These are phyloP conservation scores for Ottelia alismoides DNA, from an alignment of 106 monocot species.

Conservation along the genomic window DNA sequence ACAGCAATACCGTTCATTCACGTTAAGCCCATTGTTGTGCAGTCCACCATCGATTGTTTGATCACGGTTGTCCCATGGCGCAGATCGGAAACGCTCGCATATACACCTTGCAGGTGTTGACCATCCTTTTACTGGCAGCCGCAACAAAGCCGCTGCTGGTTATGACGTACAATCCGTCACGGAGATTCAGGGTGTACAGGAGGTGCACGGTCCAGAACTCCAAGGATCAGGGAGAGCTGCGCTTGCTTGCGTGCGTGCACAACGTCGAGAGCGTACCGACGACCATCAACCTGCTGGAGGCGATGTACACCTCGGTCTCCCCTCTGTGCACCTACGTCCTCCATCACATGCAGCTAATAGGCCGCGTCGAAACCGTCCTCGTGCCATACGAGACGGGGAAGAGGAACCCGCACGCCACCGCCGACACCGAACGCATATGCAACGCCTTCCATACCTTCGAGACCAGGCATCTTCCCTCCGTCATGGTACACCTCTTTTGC, in stretches of 20 bases:
- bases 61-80: too few relatives aligned
- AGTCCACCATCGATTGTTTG: too few relatives aligned
- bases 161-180: constrained; percentile 10
- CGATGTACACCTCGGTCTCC: background rate
- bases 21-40: too few relatives aligned
- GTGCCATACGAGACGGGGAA: background rate
- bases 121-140: background rate
- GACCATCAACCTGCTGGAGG: constrained; percentile 2
- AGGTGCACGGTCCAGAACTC: constrained; percentile 1
- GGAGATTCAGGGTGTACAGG: background rate
- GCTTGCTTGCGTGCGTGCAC: constrained; percentile 6
- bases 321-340: background rate
- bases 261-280: background rate
- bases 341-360: constrained; percentile 4
- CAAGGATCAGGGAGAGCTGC: constrained; percentile 1
- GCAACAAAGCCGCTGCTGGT: constrained; percentile 2
- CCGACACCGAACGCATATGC: too few relatives aligned
- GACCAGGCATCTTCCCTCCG: too few relatives aligned
- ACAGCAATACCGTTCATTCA: too few relatives aligned
- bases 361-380: constrained; percentile 1
- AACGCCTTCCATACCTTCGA: too few relatives aligned
- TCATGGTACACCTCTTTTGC: too few relatives aligned
- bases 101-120: background rate
- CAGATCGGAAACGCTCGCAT: background rate
- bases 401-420: background rate